Evolutionary conservation across 2,329 filamentous ascomycete species (phyloP), one percentile per base, ranked within the genome.

Genomic region (Neospermospora avenae): DNA sequence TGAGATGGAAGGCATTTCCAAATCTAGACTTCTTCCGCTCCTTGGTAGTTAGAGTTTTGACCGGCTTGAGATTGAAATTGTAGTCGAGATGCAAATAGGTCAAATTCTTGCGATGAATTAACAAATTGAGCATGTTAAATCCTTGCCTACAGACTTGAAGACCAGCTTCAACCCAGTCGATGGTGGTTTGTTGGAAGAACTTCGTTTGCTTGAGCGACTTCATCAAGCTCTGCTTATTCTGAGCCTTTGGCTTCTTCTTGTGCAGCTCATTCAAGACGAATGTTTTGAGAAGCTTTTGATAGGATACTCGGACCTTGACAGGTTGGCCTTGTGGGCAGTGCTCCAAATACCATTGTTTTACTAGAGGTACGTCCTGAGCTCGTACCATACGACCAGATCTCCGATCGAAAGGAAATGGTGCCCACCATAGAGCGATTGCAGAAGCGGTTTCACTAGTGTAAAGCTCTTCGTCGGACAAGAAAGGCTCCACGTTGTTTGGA

Each of bases 11-110:
- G 20, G 95, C 96, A 73, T 99, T 99, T 80, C 95, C 95, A 68
- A 99, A 99, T 64, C 95, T 89, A 31, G 93, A 98, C 84, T 99
- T 99, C 81, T 99, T 99, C 69, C 95, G 89, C 80, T 99, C 95
- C 76, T 99, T 99, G 34, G 95, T 99, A 0, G 95, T 99, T 68
- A 99, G 77, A 0, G 95, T 99, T 81, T 99, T 99, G 74, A 99
- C 95, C 3, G 95, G 95, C 80, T 99, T 99, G 75, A 99, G 73
- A 76, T 99, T 99, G 81, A 99, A 99, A 77, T 99, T 99, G 80
- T 98, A 99, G 73, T 99, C 95, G 58, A 99, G 86, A 81, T 99
- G 96, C 58, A 99, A 83, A 72, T 99, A 99, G 0, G 95, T 99
- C 68, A 99, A 78, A 75, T 99, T 99, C 81, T 99, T 99, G 70